Conservation (phyloP, 2,329 filamentous ascomycete species). For the Penicillium freii region DNA sequence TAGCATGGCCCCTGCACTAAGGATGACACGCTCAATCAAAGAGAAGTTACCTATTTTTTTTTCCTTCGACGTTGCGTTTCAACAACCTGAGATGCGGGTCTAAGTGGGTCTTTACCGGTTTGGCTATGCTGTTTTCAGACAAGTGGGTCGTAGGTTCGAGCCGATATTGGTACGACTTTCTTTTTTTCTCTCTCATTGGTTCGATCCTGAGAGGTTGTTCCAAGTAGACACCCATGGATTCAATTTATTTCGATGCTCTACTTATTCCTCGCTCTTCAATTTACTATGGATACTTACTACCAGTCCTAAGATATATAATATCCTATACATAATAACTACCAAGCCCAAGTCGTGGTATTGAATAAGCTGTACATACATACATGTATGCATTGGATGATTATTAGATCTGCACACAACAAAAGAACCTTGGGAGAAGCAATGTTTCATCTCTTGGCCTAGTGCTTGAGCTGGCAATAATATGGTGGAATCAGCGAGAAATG, state of each 20-base stretch:
- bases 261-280: neutral
- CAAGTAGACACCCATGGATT: neutral
- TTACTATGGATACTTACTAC: neutral
- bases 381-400: neutral
- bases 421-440: neutral
- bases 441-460: neutral
- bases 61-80: constrained; percentile 31
- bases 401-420: neutral
- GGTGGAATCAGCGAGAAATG: neutral
- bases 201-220: neutral
- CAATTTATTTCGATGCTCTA: neutral
- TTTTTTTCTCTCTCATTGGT: neutral
- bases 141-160: neutral
- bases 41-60: constrained; percentile 72
- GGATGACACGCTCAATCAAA: constrained; percentile 89
- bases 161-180: neutral
- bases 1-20: constrained; percentile 85
- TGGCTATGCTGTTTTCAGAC: neutral
- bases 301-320: too few relatives aligned
- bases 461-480: neutral
- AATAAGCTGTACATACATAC: neutral
- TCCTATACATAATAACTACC: too few relatives aligned
- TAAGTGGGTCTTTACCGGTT: neutral
- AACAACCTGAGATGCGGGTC: too few relatives aligned
- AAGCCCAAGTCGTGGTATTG: neutral